These are phyloP conservation scores for Russula dissimulans DNA, from an alignment of 768 basidiomycete genomes.

Conservation along the genomic window DNA sequence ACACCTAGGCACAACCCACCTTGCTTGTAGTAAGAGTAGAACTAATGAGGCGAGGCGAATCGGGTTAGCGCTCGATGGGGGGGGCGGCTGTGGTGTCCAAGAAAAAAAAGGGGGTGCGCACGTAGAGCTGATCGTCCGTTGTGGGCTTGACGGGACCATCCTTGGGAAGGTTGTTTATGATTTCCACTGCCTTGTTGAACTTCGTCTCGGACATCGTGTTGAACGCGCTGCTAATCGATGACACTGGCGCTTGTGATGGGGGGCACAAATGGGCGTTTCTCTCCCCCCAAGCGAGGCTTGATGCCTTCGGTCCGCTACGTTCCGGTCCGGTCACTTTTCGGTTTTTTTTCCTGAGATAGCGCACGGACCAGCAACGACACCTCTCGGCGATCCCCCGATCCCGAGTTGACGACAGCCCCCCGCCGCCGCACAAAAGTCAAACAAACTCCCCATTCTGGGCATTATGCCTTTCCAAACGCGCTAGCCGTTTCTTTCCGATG, in stretches of 20 bases:
- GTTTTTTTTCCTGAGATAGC: neutral
- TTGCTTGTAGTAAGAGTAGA: constrained; percentile 94
- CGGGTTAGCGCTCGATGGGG: too few relatives aligned
- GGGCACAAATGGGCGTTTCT: neutral
- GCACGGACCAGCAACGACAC: neutral
- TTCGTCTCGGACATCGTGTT: constrained; percentile 54
- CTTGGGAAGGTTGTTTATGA: constrained; percentile 62
- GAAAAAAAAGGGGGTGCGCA: constrained; percentile 32
- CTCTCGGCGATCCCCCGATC: neutral
- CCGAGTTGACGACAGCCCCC: neutral
- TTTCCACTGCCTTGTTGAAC: constrained; percentile 67
- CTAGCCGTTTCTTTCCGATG: too few relatives aligned
- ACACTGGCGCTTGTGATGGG: neutral
- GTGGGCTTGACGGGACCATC: constrained; percentile 72
- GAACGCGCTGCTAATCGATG: neutral
- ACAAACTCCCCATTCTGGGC: neutral
- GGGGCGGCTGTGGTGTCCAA: neutral
- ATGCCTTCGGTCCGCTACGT: neutral
- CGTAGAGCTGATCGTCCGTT: constrained; percentile 68
- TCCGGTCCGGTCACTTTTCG: neutral
- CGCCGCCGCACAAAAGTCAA: neutral
- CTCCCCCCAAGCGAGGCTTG: too few relatives aligned
- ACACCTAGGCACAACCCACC: constrained; percentile 34
- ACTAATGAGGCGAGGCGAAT: constrained; percentile 37
- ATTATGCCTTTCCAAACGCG: too few relatives aligned